A percentile compares a stretch with the other conserved stretches of the same genome.
Evolutionary conservation across 108 stramenopile genomes (phyloP).

Genomic region (Skeletonema menzelii): DNA sequence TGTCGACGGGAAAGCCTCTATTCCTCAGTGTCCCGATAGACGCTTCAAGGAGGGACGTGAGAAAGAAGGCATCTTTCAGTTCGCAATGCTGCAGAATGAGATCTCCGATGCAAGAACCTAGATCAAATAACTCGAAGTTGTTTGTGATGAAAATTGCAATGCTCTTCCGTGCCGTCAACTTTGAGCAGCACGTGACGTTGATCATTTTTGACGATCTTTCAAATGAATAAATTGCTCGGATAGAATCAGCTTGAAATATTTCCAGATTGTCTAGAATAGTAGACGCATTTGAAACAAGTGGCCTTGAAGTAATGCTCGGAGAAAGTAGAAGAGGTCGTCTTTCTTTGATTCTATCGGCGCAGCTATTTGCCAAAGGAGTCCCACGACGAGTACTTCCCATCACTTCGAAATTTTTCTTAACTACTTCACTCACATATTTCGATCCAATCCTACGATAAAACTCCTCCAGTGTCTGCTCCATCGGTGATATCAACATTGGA

Average conservation of each 20-base stretch:
- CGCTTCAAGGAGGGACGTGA: slow-evolving; percentile 69
- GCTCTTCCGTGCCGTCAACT: slow-evolving; percentile 13
- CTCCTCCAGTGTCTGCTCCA: slow-evolving; percentile 72
- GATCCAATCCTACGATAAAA: slow-evolving; percentile 70
- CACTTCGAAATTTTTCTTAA: slow-evolving; percentile 64
- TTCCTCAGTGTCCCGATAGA: slow-evolving; percentile 67
- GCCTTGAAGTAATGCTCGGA: slow-evolving; percentile 65
- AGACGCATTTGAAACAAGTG: slow-evolving; percentile 59
- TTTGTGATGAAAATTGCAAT: slow-evolving; percentile 54
- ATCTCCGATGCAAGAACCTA: slow-evolving; percentile 69
- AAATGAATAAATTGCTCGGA: slow-evolving; percentile 67
- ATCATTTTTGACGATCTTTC: slow-evolving; percentile 45
- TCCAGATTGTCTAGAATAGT: slow-evolving; percentile 49
- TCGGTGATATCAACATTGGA: slow-evolving; percentile 60
- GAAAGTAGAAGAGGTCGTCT: slow-evolving; percentile 70
- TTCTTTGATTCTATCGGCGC: slow-evolving; percentile 64
- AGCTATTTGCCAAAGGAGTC: slow-evolving; percentile 41
- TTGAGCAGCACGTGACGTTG: slow-evolving; percentile 61
- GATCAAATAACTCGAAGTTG: slow-evolving; percentile 78
- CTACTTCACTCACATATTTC: slow-evolving; percentile 65
- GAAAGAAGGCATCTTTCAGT: slow-evolving; percentile 77
- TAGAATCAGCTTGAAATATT: slow-evolving; percentile 49
- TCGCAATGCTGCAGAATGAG: slow-evolving; percentile 73
- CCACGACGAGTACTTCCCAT: slow-evolving; percentile 34
- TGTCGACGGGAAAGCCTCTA: slow-evolving; percentile 77